Evolutionary conservation across 2,329 filamentous ascomycete species (phyloP).

Genomic region (Mollisiaceae sp.): DNA sequence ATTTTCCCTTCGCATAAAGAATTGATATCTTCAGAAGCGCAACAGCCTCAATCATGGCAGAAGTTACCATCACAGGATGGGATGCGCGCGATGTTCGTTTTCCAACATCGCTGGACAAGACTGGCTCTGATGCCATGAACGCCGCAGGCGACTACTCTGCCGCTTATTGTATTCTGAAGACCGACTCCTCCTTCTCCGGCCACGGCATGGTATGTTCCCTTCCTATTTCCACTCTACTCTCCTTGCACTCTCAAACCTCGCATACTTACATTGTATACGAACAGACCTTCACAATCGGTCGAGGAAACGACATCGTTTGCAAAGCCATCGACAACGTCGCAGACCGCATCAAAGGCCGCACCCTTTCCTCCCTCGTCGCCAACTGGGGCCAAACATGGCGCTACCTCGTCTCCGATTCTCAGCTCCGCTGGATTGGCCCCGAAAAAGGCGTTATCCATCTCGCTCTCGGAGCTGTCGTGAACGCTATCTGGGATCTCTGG

Average conservation of each 20-base stretch:
- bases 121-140: slow-evolving; percentile 97
- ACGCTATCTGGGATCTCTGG: slow-evolving; percentile 96
- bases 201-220: slow-evolving; percentile 72
- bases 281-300: slow-evolving; percentile 82
- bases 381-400: slow-evolving; percentile 92
- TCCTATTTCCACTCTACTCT: not conserved
- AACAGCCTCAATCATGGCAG: slow-evolving; percentile 47
- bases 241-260: not conserved
- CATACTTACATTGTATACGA: slow-evolving; percentile 19
- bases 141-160: slow-evolving; percentile 90
- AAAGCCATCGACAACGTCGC: slow-evolving; percentile 80
- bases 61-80: slow-evolving; percentile 76
- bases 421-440: slow-evolving; percentile 91
- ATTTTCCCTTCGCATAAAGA: not conserved
- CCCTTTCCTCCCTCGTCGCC: slow-evolving; percentile 75
- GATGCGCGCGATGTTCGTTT: slow-evolving; percentile 76
- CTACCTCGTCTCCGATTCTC: slow-evolving; percentile 87
- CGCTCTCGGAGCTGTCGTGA: slow-evolving; percentile 85
- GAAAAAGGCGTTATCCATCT: slow-evolving; percentile 96
- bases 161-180: slow-evolving; percentile 91
- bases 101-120: slow-evolving; percentile 93
- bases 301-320: slow-evolving; percentile 92
- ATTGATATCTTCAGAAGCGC: not conserved
- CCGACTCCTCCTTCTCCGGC: slow-evolving; percentile 72
- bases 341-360: slow-evolving; percentile 75